These are phyloP conservation scores for Trametes punicea DNA, from an alignment of 768 basidiomycete genomes.

Conservation along the genomic window DNA sequence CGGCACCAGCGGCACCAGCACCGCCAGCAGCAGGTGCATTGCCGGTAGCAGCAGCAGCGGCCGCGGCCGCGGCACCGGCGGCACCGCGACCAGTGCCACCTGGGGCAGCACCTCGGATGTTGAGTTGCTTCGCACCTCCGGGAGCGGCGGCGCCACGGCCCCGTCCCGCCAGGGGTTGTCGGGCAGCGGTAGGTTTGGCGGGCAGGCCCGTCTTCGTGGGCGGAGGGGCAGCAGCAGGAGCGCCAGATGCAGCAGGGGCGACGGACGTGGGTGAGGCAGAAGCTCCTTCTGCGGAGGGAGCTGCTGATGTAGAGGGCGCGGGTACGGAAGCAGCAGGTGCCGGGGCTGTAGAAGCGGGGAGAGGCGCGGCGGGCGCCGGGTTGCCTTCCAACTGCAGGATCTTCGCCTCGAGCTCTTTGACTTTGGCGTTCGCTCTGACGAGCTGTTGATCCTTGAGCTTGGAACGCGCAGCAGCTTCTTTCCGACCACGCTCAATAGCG, in stretches of 20 bases:
- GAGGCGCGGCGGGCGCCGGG: conserved; percentile 37
- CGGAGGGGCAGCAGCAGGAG: conserved; percentile 26
- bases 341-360: conserved; percentile 12
- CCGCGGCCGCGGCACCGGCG: conserved; percentile 26
- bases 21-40: conserved; percentile 35
- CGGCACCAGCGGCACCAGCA: conserved; percentile 55
- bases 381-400: conserved; percentile 54
- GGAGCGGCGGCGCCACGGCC: conserved; percentile 30
- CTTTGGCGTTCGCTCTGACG: conserved; percentile 52
- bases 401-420: conserved; percentile 69
- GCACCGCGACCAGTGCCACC: conserved; percentile 30
- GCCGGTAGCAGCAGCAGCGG: conserved; percentile 26
- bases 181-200: conserved; percentile 31
- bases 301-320: neutral
- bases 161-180: conserved; percentile 28
- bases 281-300: neutral
- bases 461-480: conserved; percentile 56
- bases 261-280: conserved; percentile 12
- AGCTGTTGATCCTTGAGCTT: conserved; percentile 73
- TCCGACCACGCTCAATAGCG: conserved; percentile 67
- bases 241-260: conserved; percentile 12
- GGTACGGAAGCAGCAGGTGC: conserved; percentile 22
- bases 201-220: conserved; percentile 24
- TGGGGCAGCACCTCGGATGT: conserved; percentile 24
- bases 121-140: conserved; percentile 27